Base-by-base conservation (phyloP, 2,329 filamentous ascomycete genomes). In the Ascochyta viciae-villosae region DNA sequence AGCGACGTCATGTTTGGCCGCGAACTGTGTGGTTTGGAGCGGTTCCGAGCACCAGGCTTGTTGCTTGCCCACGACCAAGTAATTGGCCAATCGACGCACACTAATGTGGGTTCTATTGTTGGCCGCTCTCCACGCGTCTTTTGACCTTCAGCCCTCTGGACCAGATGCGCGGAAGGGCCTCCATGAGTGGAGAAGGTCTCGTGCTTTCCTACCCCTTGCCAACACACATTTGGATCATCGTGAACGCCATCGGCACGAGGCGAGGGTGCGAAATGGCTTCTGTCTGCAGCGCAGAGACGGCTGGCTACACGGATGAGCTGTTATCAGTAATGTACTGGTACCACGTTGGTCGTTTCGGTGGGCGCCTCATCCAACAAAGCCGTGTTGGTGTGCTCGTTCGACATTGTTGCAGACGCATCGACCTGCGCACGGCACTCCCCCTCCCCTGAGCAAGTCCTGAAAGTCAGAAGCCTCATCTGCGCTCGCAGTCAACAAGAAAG, bases 371-470 rank as follows among this genome's bases (percentile, higher is more conserved):
- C 40, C 26, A 55, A 27, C 35, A 50, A 53, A 46, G 43, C 39
- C 40, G 45, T 50, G 47, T 57, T 47, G 60, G 52, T 57, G 59
- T 54, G 59, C 51, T 52, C 24, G 37, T 55, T 54, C 48, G 42
- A 48, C 54, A 43, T 34, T 43, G 45, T 46, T 45, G 59, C 54
- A 50, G 46, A 35, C 42, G 19, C 19, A 19, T 19, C 19, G 19
- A 19, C 19, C 19, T 19, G 49, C 56, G 61, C 51, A 52, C 44
- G 57, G 57, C 54, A 40, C 44, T 54, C 58, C 8, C 19, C 24
- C 24, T 46, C 53, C 35, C 40, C 55, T 60, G 44, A 48, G 29
- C 53, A 40, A 52, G 47, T 49, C 38, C 37, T 46, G 41, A 29
- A 49, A 35, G 47, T 37, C 41, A 34, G 41, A 31, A 33, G 37